Base-by-base conservation (phyloP, 1,284 basidiomycete genomes). In the Binderoboletus segoi region DNA sequence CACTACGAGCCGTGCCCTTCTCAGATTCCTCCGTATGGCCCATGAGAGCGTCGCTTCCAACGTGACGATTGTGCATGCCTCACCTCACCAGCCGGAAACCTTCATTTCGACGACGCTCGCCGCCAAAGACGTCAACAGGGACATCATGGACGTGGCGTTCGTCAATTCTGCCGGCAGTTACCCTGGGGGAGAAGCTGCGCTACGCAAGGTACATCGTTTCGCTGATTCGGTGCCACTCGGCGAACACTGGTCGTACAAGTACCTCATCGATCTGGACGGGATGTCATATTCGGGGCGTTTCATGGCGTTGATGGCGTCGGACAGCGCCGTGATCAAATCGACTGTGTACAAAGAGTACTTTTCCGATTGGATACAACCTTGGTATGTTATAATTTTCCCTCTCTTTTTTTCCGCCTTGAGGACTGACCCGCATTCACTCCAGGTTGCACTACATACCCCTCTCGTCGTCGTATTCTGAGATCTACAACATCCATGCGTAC, bases 401-500 rank as follows among this genome's bases (percentile, higher is more conserved):
- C 11, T n/a, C n/a, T 12, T 35, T 48, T 21, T 43, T 47, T 30
- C 30, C 32, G n/a, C 13, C 3, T 18, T 11, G 8, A 41, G 40
- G 41, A 28, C 44, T 60, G 51, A 52, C 58, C 24, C 18, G 33
- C 12, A 32, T 62, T 28, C 3, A n/a, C 43, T 53, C 18, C 48
- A 96, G 93, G 94, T 80, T 97, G 42, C 95, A 98, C 74, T 97
- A 87, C 72, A 94, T 98, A 59, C 95, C 95, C 0, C 75, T 97
- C 33, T 94, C 94, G 0, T 80, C 89, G 28, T 81, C 86, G 5
- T 97, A 96, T 73, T 79, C 83, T 54, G 95, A 97, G 74, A 84
- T 98, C 50, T 96, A 97, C 77, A 95, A 96, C 67, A 84, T 98
- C 53, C 84, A 92, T 68, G 82, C 92, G 5, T 97, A 88, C 79